Evolutionary conservation across 805 yeast species (phyloP), one percentile per base, ranked within the genome.

Genomic region (Teunomyces panamensis): DNA sequence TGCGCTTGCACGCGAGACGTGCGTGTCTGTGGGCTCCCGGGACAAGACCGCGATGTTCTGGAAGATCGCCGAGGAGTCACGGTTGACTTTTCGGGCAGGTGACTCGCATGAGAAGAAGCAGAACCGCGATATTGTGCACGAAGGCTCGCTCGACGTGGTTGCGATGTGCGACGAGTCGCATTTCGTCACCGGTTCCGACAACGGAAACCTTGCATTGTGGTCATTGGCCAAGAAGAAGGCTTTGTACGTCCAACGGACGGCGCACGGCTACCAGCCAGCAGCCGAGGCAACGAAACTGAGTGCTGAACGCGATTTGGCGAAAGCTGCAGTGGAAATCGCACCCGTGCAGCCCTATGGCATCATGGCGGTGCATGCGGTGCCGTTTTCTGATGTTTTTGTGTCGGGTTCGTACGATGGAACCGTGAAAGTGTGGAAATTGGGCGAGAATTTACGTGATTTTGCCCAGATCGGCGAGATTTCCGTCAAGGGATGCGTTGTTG

Each of bases 21-120:
- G 99, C 73, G 91, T 94, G 13, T 89, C 96, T 24, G 98, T 92
- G 29, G 99, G 99, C 13, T 78, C 96, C 3, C 81, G 98, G 57
- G 99, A 94, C 68, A 84, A 95, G 59, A 88, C 97, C 4, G 97
- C 92, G 8, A 86, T 95, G 85, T 74, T 88, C 58, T 94, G 99
- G 99, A 94, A 94, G 65, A 89, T 94, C 55, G 82, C 96, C 24
- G 99, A 94, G 59, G 99, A 94, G 69, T 83, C 96, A 1, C 81
- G 97, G 62, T 78, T 94, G 58, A 90, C 97, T 0, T 92, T 92
- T 65, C 80, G 96, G 62, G 96, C 96, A 51, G 96, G 95, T 49
- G 96, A 89, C 59, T 68, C 67, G 11, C 72, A 65, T 42, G 80
- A 69, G 56, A 74, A 65, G 65, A 65, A 60, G 52, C 67, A 58